Evolutionary conservation across 371 early-diverging fungal genomes (phyloP).

Genomic region (Phascolomyces articulosus): DNA sequence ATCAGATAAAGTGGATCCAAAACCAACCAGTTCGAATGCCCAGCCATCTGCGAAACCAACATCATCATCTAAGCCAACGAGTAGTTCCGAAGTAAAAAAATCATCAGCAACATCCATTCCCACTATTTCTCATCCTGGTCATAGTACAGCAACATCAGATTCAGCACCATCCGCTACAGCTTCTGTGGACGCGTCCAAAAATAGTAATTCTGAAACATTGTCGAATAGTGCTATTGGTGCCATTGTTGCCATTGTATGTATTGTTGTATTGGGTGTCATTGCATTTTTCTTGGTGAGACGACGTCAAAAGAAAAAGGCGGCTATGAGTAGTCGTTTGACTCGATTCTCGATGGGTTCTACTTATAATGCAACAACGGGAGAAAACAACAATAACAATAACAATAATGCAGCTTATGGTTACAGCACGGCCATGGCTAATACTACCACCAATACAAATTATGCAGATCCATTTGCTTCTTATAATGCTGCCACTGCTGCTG

Average conservation of each 20-base stretch:
- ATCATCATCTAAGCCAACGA: neutral
- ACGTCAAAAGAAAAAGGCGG: constrained; percentile 12
- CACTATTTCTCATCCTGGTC: constrained; percentile 1
- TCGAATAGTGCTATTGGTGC: constrained; percentile 25
- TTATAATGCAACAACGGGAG: constrained; percentile 9
- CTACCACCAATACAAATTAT: constrained; percentile 1
- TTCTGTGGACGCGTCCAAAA: neutral
- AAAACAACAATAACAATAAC: too few relatives aligned
- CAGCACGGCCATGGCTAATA: constrained; percentile 9
- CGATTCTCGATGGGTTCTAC: constrained; percentile 18
- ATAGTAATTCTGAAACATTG: constrained; percentile 7
- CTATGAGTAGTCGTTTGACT: constrained; percentile 7
- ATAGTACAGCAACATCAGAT: neutral
- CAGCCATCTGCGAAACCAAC: neutral
- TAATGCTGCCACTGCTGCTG: constrained; percentile 9
- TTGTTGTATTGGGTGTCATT: constrained; percentile 15
- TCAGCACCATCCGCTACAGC: neutral
- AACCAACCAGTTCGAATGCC: neutral
- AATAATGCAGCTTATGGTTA: constrained; percentile 2
- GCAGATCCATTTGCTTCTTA: constrained; percentile 1
- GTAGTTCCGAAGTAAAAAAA: neutral
- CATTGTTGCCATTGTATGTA: constrained; percentile 23
- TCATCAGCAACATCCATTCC: neutral
- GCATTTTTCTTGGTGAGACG: constrained; percentile 24
- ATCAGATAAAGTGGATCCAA: neutral